Conservation (phyloP, 345 rosid genomes). For the Moringa oleifera region DNA sequence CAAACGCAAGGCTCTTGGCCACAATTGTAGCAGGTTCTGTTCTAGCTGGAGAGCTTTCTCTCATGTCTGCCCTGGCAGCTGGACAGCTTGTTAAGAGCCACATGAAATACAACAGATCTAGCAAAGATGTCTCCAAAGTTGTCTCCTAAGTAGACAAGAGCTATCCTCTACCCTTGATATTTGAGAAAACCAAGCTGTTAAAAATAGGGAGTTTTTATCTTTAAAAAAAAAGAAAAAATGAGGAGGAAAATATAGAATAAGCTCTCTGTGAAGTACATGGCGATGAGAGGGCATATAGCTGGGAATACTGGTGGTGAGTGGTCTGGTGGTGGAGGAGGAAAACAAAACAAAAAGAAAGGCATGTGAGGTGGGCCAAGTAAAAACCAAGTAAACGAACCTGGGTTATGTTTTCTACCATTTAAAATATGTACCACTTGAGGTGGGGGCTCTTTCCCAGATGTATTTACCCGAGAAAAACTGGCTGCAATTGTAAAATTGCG, state of each 20-base stretch:
- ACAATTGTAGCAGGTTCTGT: conserved; percentile 73
- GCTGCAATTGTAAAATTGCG: not conserved
- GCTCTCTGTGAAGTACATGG: not conserved
- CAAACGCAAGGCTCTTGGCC: conserved; percentile 55
- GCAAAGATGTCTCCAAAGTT: conserved; percentile 34
- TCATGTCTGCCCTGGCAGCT: conserved; percentile 67
- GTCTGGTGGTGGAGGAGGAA: not conserved
- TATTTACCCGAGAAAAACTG: too few relatives aligned
- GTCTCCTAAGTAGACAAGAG: not conserved
- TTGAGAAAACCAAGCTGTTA: not conserved
- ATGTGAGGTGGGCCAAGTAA: not conserved
- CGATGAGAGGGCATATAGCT: too few relatives aligned
- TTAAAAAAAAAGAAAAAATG: not conserved
- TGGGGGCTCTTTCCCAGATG: not conserved
- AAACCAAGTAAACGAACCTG: not conserved
- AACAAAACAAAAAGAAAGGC: not conserved
- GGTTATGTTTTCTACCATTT: not conserved
- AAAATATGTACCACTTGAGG: not conserved
- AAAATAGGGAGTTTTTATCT: too few relatives aligned
- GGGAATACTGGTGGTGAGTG: too few relatives aligned
- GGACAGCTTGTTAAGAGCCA: conserved; percentile 82
- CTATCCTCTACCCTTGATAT: not conserved
- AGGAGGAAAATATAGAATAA: not conserved
- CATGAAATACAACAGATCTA: conserved; percentile 79
- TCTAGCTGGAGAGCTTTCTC: conserved; percentile 69